Evolutionary conservation across 768 basidiomycete genomes (phyloP).

Genomic region (Russula earlei): DNA sequence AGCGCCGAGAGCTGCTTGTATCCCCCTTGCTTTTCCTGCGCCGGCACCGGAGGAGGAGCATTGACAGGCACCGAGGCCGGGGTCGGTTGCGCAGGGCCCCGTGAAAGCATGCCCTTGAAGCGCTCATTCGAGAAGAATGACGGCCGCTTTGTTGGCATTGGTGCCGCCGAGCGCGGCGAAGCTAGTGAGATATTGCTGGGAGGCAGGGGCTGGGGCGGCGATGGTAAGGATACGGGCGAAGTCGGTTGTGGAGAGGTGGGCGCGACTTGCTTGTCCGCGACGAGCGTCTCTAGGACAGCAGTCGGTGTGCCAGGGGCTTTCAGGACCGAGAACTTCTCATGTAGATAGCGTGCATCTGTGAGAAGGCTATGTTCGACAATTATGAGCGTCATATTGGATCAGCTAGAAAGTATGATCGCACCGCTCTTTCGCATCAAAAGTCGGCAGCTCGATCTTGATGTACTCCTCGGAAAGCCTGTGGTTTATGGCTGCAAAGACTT

Average conservation of each 20-base stretch:
- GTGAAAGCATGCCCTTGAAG: slow-evolving; percentile 30
- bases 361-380: slow-evolving; percentile 46
- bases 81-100: background rate
- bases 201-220: slow-evolving; percentile 9
- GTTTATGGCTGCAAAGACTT: slow-evolving; percentile 91
- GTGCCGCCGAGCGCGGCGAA: background rate
- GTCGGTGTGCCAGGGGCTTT: slow-evolving; percentile 59
- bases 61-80: background rate
- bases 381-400: background rate
- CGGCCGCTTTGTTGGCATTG: slow-evolving; percentile 1
- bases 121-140: slow-evolving; percentile 28
- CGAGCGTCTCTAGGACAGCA: slow-evolving; percentile 76
- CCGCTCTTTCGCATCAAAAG: slow-evolving; percentile 80
- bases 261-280: slow-evolving; percentile 53
- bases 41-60: background rate
- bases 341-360: slow-evolving; percentile 68
- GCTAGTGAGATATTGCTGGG: slow-evolving; percentile 3
- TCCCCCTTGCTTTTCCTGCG: slow-evolving; percentile 19
- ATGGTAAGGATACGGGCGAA: background rate
- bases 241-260: background rate
- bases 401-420: slow-evolving; percentile 29
- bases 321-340: slow-evolving; percentile 63
- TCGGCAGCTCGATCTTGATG: slow-evolving; percentile 69
- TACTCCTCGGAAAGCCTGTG: slow-evolving; percentile 85
- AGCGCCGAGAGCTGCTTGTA: slow-evolving; percentile 24